These are phyloP conservation scores for Crithidia thermophila DNA, from an alignment of 208 protist genomes.

Conservation along the genomic window DNA sequence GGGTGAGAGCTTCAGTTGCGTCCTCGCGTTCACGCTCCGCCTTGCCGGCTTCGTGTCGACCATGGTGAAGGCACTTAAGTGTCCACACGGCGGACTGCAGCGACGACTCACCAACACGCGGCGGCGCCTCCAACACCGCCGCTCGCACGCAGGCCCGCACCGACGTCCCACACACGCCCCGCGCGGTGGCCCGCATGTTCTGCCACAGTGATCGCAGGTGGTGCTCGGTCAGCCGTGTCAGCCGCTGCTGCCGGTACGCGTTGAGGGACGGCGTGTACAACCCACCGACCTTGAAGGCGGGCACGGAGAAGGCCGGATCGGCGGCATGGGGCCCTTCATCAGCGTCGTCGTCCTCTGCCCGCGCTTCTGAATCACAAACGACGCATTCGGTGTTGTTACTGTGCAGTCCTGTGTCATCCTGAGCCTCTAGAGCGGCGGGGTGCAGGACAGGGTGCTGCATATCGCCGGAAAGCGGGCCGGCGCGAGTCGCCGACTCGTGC, in stretches of 20 bases:
- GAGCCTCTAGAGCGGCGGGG: no score
- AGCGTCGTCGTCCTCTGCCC: not conserved
- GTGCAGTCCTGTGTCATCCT: no score
- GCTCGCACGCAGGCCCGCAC: constrained; percentile 7
- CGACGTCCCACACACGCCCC: constrained; percentile 11
- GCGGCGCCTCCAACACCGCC: constrained; percentile 8
- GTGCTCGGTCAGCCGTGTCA: constrained; percentile 29
- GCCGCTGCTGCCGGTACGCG: constrained; percentile 32
- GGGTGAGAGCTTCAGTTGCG: no score
- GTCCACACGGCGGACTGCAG: no score
- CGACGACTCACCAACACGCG: not conserved
- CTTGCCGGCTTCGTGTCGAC: no score
- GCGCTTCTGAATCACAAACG: no score
- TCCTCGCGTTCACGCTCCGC: no score
- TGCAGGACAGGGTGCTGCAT: no score
- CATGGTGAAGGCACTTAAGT: no score
- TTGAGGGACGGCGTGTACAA: constrained; percentile 32
- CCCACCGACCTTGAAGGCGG: constrained; percentile 19
- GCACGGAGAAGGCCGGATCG: not conserved
- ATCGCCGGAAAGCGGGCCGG: no score
- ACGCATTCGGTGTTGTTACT: no score
- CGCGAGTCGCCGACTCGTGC: no score
- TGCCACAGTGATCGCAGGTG: constrained; percentile 28
- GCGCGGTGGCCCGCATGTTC: constrained; percentile 10
- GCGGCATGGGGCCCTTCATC: not conserved